Evolutionary conservation across 441 rosid genomes (phyloP).

Genomic region (Erodium moschatum): DNA sequence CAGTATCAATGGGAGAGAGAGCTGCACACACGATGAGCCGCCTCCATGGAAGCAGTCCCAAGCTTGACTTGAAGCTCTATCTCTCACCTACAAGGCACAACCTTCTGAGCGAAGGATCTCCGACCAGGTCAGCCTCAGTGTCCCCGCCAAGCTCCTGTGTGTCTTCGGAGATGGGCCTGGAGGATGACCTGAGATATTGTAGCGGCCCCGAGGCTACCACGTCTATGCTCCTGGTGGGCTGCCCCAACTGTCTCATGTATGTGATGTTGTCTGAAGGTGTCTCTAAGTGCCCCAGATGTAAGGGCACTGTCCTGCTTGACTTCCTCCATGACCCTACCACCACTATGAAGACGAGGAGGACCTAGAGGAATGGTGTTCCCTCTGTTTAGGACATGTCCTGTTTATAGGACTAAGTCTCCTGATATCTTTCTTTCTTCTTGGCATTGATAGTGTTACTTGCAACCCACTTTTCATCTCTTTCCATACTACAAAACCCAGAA

Average conservation of each 20-base stretch:
- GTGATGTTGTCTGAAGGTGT: constrained; percentile 92
- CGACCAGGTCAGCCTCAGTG: constrained; percentile 47
- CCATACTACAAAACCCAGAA: background rate
- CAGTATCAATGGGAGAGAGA: background rate
- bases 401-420: constrained; percentile 23
- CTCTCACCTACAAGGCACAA: constrained; percentile 65
- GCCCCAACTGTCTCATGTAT: constrained; percentile 93
- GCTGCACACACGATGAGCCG: constrained; percentile 47
- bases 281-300: constrained; percentile 90
- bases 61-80: constrained; percentile 81
- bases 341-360: constrained; percentile 37
- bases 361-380: constrained; percentile 17
- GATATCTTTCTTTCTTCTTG: constrained; percentile 14
- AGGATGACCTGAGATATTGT: constrained; percentile 33
- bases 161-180: constrained; percentile 66
- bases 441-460: constrained; percentile 48
- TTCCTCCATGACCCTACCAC: constrained; percentile 46
- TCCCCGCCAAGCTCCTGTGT: constrained; percentile 87
- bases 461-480: constrained; percentile 18
- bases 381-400: constrained; percentile 13
- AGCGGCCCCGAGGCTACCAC: constrained; percentile 68
- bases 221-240: constrained; percentile 87
- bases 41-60: constrained; percentile 46
- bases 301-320: constrained; percentile 93
- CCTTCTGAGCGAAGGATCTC: constrained; percentile 34